A percentile compares a stretch with the other conserved stretches of the same genome.
Conservation (phyloP, 2,329 filamentous ascomycete species). For the Aspergillus texensis region DNA sequence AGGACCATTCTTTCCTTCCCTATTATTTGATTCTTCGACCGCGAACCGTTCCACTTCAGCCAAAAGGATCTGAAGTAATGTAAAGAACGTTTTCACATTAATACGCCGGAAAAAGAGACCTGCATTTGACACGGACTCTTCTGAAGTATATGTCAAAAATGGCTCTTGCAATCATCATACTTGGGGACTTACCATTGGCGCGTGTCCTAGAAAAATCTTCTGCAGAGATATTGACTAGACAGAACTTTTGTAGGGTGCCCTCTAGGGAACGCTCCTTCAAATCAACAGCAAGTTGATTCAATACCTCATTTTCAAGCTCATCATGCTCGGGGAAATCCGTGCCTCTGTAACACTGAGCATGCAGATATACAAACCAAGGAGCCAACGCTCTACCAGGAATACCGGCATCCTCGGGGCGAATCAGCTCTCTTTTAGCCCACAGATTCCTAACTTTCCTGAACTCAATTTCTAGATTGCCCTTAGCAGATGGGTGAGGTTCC, state of each 20-base stretch:
- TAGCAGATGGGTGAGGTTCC: constrained; percentile 73
- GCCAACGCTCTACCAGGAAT: constrained; percentile 62
- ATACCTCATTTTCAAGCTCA: constrained; percentile 82
- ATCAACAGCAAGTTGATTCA: constrained; percentile 74
- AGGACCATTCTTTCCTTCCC: constrained; percentile 38
- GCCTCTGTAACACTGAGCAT: constrained; percentile 81
- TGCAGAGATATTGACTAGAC: constrained; percentile 82
- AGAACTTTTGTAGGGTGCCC: constrained; percentile 72
- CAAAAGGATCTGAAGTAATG: constrained; percentile 69
- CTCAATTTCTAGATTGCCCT: constrained; percentile 75
- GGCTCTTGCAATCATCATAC: constrained; percentile 4
- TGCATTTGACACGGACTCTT: constrained; percentile 51
- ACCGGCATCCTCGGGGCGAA: constrained; percentile 52
- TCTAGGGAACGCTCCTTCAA: constrained; percentile 70
- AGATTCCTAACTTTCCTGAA: constrained; percentile 67
- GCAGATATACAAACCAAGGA: constrained; percentile 82
- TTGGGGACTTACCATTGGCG: constrained; percentile 55
- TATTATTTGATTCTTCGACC: constrained; percentile 50
- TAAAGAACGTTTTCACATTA: constrained; percentile 76
- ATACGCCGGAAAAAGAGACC: constrained; percentile 69
- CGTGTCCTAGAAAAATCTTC: constrained; percentile 70
- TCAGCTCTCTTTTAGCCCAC: constrained; percentile 59
- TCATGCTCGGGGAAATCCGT: constrained; percentile 72
- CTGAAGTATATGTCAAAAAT: constrained; percentile 33
- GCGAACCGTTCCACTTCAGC: constrained; percentile 67